These are phyloP conservation scores for Phytophthora cajani DNA, from an alignment of 352 stramenopile genomes.

Conservation along the genomic window DNA sequence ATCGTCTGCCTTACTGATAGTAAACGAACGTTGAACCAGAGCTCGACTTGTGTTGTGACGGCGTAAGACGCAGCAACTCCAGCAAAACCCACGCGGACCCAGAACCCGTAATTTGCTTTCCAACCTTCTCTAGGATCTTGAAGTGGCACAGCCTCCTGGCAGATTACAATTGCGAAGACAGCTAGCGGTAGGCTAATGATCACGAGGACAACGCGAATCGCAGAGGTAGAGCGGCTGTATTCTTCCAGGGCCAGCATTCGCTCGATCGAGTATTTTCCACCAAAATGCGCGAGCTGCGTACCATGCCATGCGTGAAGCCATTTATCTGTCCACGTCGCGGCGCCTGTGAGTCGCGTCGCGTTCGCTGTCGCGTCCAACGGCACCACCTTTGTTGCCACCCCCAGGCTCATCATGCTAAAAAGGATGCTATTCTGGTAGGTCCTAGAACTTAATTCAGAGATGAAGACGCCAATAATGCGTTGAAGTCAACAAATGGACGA, in stretches of 20 bases:
- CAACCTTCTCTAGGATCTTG: neutral
- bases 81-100: neutral
- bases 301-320: no score
- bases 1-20: neutral
- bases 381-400: no score
- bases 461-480: neutral
- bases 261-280: no score
- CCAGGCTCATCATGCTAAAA: no score
- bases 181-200: neutral
- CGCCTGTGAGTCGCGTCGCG: no score
- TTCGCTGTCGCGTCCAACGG: no score
- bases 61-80: neutral
- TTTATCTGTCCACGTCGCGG: no score
- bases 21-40: neutral
- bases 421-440: neutral
- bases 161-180: neutral
- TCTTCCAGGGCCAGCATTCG: no score
- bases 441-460: neutral
- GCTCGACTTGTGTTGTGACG: neutral
- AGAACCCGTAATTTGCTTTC: neutral
- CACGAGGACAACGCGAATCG: neutral
- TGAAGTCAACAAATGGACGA: neutral
- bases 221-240: no score
- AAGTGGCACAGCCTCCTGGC: neutral
- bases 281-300: no score